Evolutionary conservation across 2,329 filamentous ascomycete species (phyloP).

Genomic region (Diaporthe nobilis): DNA sequence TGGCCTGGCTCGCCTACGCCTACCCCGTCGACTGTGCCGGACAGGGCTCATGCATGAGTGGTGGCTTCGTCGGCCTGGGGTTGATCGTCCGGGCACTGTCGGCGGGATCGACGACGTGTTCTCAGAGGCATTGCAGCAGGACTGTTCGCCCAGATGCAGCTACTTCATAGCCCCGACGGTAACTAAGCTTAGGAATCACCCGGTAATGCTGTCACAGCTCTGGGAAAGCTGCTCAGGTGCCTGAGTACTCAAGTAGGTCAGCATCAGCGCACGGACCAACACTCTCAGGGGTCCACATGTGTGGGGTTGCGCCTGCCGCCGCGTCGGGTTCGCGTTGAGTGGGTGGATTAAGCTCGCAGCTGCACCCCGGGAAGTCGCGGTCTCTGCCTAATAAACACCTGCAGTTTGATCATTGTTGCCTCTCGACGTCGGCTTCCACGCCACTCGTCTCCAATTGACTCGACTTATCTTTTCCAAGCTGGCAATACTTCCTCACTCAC

Average conservation of each 20-base stretch:
- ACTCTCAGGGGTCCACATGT: neutral
- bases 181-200: no score
- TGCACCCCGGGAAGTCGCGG: conserved; percentile 14
- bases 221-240: neutral
- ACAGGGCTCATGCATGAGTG: no score
- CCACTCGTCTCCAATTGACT: neutral
- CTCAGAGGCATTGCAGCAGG: no score
- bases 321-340: conserved; percentile 33
- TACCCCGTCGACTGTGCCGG: no score
- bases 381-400: conserved; percentile 31
- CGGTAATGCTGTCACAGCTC: neutral
- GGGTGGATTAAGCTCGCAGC: conserved; percentile 23
- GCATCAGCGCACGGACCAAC: neutral
- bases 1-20: no score
- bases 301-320: conserved; percentile 22
- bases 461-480: no score
- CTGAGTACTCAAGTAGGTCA: neutral
- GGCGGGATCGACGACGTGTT: no score
- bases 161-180: no score
- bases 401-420: neutral
- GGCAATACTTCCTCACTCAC: neutral
- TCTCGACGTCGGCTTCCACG: neutral
- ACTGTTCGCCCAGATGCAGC: no score
- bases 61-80: no score
- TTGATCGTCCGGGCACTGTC: no score